Conservation (phyloP, 1,284 basidiomycete genomes). For the Tylopilus sp. region DNA sequence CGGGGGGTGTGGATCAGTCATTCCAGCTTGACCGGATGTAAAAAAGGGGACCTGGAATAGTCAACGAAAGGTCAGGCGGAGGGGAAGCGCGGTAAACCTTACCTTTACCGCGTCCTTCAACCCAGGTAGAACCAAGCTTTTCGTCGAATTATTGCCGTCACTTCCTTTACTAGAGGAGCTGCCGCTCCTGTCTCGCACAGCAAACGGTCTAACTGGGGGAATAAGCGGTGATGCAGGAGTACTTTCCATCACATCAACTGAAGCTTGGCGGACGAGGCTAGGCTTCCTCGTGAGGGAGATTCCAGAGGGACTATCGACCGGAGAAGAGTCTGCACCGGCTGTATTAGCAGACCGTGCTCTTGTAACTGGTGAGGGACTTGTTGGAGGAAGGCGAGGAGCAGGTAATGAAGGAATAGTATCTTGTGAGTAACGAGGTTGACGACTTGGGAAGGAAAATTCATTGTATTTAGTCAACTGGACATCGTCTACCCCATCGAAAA, state of each 20-base stretch:
- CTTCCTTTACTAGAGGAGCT: conserved; percentile 44
- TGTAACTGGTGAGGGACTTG: conserved; percentile 36
- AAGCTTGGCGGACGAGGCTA: conserved; percentile 45
- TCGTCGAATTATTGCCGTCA: conserved; percentile 25
- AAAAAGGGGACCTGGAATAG: conserved; percentile 54
- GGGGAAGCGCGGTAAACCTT: conserved; percentile 5
- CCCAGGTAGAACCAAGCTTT: conserved; percentile 48
- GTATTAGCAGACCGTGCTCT: conserved; percentile 53
- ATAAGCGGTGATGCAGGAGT: conserved; percentile 29
- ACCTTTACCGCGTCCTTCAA: conserved; percentile 74
- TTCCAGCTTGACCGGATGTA: conserved; percentile 63
- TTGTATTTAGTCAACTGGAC: conserved; percentile 45
- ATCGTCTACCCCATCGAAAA: conserved; percentile 35
- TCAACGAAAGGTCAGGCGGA: conserved; percentile 3
- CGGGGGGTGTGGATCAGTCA: conserved; percentile 71
- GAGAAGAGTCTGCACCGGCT: conserved; percentile 35
- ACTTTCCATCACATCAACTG: conserved; percentile 45
- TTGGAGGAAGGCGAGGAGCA: conserved; percentile 33
- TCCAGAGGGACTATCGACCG: conserved; percentile 15
- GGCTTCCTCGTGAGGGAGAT: conserved; percentile 32
- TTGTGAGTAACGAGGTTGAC: conserved; percentile 40
- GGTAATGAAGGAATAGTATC: conserved; percentile 42
- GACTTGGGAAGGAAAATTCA: conserved; percentile 52
- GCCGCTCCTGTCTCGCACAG: conserved; percentile 44
- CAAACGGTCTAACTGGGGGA: conserved; percentile 46